A percentile compares a stretch with the other conserved stretches of the same genome.
Evolutionary conservation across 78 protist genomes (phyloP).

Genomic region (Protostelium mycophagum): DNA sequence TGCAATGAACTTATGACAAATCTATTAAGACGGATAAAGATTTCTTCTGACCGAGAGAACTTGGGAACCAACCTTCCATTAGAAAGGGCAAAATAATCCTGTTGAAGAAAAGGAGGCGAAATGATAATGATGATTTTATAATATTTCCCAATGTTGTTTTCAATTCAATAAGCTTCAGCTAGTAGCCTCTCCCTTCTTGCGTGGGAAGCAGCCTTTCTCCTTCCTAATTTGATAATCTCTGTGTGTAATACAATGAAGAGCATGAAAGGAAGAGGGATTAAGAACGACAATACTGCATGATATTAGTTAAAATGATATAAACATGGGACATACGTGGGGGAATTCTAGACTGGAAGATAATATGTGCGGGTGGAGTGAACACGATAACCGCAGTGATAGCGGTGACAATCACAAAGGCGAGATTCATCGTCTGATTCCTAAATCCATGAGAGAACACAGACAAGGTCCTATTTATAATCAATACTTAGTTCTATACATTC

Average conservation of each 20-base stretch:
- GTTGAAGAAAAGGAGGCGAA: no score
- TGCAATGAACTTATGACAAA: no score
- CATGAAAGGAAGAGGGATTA: not conserved
- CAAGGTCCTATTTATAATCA: conserved; percentile 44
- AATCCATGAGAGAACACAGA: conserved; percentile 78
- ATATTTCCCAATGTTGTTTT: no score
- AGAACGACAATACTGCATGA: not conserved
- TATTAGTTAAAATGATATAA: not conserved
- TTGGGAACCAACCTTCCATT: no score
- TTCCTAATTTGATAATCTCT: not conserved
- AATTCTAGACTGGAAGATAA: conserved; percentile 58
- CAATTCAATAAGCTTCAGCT: no score
- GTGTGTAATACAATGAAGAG: not conserved
- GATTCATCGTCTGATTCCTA: conserved; percentile 64
- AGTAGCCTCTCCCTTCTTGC: no score
- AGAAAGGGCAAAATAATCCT: no score
- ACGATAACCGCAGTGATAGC: conserved; percentile 58
- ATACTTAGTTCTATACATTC: no score
- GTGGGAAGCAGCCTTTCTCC: no score
- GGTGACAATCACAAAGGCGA: conserved; percentile 71
- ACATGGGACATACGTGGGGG: not conserved
- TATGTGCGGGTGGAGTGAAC: conserved; percentile 58
- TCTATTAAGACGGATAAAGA: no score
- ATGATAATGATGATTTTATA: no score
- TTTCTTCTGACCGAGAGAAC: no score